phyloP scores from a whole-genome alignment of 306 rosid species.

The Vigna radiata region DNA sequence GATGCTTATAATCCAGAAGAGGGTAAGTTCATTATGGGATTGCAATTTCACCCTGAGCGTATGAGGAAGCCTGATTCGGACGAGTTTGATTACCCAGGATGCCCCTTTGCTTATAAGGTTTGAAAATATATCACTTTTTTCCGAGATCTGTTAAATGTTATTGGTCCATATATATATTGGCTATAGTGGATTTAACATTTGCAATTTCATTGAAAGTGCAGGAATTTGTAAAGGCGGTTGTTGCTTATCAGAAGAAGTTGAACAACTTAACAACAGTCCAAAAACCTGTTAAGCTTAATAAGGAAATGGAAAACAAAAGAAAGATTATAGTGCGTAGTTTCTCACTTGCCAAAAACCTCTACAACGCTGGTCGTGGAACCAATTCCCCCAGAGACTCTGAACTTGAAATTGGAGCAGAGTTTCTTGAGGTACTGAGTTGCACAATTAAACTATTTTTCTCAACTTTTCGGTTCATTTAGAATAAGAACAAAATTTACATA shows the following conservation, averaged over 20 bases:
- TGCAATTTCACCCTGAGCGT: slow-evolving; percentile 93
- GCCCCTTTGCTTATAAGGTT: slow-evolving; percentile 90
- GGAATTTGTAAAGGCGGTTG: slow-evolving; percentile 93
- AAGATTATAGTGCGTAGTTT: slow-evolving; percentile 69
- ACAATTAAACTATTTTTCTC: neutral
- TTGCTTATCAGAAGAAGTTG: slow-evolving; percentile 77
- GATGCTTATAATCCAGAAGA: slow-evolving; percentile 91
- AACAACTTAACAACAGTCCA: slow-evolving; percentile 49
- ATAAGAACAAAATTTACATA: neutral
- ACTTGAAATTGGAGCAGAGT: slow-evolving; percentile 80
- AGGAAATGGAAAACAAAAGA: slow-evolving; percentile 78
- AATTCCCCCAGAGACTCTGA: slow-evolving; percentile 65
- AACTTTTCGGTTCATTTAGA: neutral
- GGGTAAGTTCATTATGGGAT: slow-evolving; percentile 95
- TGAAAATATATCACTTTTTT: neutral
- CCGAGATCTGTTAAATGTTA: neutral
- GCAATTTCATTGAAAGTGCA: slow-evolving; percentile 41
- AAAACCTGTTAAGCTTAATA: slow-evolving; percentile 58
- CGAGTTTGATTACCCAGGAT: slow-evolving; percentile 86
- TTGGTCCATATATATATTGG: neutral
- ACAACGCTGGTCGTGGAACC: slow-evolving; percentile 52
- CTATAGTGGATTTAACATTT: neutral
- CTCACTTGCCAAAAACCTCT: slow-evolving; percentile 77
- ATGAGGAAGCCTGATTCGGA: slow-evolving; percentile 83
- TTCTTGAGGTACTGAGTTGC: slow-evolving; percentile 68